These are phyloP conservation scores for Kewa caespitosa DNA, from an alignment of 179 eudicot genomes.

Conservation along the genomic window DNA sequence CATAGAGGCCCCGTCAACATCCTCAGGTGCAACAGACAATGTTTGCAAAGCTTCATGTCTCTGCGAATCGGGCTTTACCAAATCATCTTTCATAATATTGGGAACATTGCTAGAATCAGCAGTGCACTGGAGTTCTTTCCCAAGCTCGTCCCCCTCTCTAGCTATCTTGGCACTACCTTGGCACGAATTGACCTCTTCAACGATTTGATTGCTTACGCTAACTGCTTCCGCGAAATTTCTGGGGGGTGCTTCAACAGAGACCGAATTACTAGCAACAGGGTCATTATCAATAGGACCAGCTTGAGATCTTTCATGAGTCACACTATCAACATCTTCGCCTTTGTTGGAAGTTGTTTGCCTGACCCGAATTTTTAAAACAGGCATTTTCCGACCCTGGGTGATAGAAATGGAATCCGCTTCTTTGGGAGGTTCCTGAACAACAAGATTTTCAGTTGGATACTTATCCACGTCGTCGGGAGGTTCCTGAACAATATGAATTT, in stretches of 20 bases:
- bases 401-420: constrained; percentile 51
- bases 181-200: constrained; percentile 82
- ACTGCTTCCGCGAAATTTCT: constrained; percentile 44
- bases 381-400: constrained; percentile 53
- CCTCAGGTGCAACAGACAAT: constrained; percentile 31
- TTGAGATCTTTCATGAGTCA: constrained; percentile 45
- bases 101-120: constrained; percentile 80
- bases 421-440: constrained; percentile 37
- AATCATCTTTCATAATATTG: constrained; percentile 25
- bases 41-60: constrained; percentile 19
- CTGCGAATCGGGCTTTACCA: constrained; percentile 19
- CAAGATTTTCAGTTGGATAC: not conserved
- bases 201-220: constrained; percentile 52
- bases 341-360: constrained; percentile 62
- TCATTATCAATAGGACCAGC: constrained; percentile 52
- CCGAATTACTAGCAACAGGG: constrained; percentile 72
- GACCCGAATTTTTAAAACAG: constrained; percentile 63
- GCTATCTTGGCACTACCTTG: constrained; percentile 80
- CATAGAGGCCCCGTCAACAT: constrained; percentile 33
- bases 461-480: constrained; percentile 14
- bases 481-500: constrained; percentile 12
- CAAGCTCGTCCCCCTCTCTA: constrained; percentile 59
- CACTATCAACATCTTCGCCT: constrained; percentile 50
- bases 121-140: constrained; percentile 86
- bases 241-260: constrained; percentile 79